Percentiles rank a stretch among this genome's conserved stretches.
Conservation (phyloP, 1,284 basidiomycete species). For the Cronartium ribicola region DNA sequence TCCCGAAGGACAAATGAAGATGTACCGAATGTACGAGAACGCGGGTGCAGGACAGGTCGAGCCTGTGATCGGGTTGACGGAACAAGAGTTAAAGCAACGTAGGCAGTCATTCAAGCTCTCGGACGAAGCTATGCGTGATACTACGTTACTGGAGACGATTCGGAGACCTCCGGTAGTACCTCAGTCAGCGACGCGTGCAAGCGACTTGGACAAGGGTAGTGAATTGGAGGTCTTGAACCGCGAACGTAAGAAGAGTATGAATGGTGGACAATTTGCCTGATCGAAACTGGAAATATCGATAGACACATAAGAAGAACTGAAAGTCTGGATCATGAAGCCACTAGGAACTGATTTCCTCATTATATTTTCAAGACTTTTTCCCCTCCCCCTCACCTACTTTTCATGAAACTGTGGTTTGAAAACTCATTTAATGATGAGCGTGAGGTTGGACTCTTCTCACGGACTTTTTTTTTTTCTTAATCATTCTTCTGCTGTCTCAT, state of each 20-base stretch:
- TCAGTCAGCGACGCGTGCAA: not conserved
- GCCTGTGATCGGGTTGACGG: conserved; percentile 27
- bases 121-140: conserved; percentile 35
- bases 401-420: no score
- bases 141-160: conserved; percentile 25
- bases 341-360: no score
- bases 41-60: not conserved
- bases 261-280: conserved; percentile 7
- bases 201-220: not conserved
- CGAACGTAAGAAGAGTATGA: conserved; percentile 4
- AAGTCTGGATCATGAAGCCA: no score
- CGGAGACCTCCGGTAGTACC: conserved; percentile 18
- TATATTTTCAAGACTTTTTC: no score
- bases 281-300: no score
- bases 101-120: conserved; percentile 27
- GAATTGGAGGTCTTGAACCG: not conserved
- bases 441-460: no score
- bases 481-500: no score
- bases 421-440: no score
- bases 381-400: no score
- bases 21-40: conserved; percentile 6
- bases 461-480: no score
- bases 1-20: conserved; percentile 27
- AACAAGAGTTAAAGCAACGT: conserved; percentile 34
- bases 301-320: no score